Conservation (phyloP, 495 filamentous ascomycete species). For the Ramalina intermedia region DNA sequence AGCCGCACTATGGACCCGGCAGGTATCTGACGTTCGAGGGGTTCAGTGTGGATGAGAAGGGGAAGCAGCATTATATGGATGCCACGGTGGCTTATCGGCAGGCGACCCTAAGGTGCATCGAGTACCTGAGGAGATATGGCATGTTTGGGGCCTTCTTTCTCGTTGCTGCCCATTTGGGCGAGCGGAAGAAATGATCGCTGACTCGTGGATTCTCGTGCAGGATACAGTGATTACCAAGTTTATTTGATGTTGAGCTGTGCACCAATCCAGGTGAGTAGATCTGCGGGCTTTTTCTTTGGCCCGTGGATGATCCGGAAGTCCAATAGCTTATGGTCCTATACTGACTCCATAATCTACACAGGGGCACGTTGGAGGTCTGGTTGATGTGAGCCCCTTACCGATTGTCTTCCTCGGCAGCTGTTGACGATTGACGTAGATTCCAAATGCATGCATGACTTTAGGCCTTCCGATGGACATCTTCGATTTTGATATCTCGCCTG, state of each 20-base stretch:
- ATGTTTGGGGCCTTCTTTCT: constrained; percentile 17
- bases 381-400: constrained; percentile 48
- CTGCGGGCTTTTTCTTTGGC: too few species aligned
- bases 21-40: constrained; percentile 87
- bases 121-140: constrained; percentile 76
- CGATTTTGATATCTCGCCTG: constrained; percentile 78
- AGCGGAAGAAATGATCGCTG: background rate
- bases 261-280: too few species aligned
- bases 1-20: constrained; percentile 80
- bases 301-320: too few species aligned
- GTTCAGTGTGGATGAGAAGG: constrained; percentile 81
- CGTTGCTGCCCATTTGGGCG: constrained; percentile 10
- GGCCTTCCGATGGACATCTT: constrained; percentile 92
- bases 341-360: constrained; percentile 39
- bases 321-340: too few species aligned
- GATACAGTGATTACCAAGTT: constrained; percentile 63
- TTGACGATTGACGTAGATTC: constrained; percentile 20
- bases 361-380: constrained; percentile 85
- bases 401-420: background rate
- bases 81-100: constrained; percentile 86
- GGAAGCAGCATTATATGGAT: constrained; percentile 89
- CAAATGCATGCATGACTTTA: constrained; percentile 76
- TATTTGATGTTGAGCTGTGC: constrained; percentile 71
- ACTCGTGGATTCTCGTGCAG: constrained; percentile 6
- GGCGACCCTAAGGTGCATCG: constrained; percentile 66